Percentiles rank a stretch among this genome's conserved stretches.
Conservation (phyloP, 2,329 filamentous ascomycete genomes). For the Sclerotinia subarctica region DNA sequence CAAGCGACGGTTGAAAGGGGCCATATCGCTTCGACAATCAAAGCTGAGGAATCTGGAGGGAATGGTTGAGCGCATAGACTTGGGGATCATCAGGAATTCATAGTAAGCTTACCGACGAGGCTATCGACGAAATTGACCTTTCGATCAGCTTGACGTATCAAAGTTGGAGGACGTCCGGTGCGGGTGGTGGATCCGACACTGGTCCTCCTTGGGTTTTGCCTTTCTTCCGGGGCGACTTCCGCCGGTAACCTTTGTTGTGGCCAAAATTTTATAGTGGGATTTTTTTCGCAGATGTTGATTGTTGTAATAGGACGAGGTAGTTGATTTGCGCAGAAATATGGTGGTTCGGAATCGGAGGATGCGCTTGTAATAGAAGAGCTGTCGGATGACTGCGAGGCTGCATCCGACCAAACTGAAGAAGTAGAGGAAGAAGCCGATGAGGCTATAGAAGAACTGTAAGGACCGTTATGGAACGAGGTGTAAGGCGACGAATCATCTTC, state of each 20-base stretch:
- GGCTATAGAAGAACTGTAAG: conserved; percentile 69
- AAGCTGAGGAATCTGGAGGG: conserved; percentile 81
- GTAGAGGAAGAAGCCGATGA: conserved; percentile 74
- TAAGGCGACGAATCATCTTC: conserved; percentile 53
- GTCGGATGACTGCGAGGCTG: conserved; percentile 66
- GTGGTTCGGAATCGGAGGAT: conserved; percentile 48
- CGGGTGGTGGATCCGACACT: conserved; percentile 53
- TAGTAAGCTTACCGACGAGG: conserved; percentile 80
- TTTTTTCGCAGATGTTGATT: conserved; percentile 37
- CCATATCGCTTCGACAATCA: conserved; percentile 98
- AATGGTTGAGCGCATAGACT: conserved; percentile 39
- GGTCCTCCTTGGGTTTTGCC: conserved; percentile 61
- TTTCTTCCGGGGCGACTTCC: conserved; percentile 57
- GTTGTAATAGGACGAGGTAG: conserved; percentile 38
- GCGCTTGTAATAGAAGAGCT: conserved; percentile 62
- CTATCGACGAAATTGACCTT: conserved; percentile 95
- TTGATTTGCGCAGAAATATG: conserved; percentile 42
- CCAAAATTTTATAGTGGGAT: conserved; percentile 34
- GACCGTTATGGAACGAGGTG: conserved; percentile 50
- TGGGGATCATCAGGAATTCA: conserved; percentile 33
- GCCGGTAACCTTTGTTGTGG: conserved; percentile 40
- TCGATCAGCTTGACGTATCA: conserved; percentile 84
- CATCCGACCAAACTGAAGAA: conserved; percentile 74
- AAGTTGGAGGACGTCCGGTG: conserved; percentile 65
- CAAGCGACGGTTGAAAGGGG: conserved; percentile 80